Evolutionary conservation across 352 stramenopile species (phyloP).

Genomic region (Globisporangium barbulae): DNA sequence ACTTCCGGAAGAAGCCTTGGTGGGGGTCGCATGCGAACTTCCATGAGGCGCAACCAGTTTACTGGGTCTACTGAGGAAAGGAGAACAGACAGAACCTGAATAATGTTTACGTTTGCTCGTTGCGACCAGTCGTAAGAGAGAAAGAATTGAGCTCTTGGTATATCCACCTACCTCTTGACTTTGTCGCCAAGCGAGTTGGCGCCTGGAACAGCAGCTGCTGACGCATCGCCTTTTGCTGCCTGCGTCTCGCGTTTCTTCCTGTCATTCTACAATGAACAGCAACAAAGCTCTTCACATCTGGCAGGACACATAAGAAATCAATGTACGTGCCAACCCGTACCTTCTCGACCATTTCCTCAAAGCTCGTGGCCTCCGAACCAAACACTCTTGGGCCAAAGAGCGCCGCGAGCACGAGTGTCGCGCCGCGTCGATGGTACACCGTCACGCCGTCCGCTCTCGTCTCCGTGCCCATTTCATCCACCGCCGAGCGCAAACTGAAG

Average conservation of each 20-base stretch:
- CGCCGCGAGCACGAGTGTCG: conserved; percentile 61
- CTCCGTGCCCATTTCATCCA: conserved; percentile 78
- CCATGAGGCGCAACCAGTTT: not conserved
- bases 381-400: conserved; percentile 64
- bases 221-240: conserved; percentile 24
- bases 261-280: conserved; percentile 27
- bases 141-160: not conserved
- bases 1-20: not conserved
- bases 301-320: too few relatives aligned
- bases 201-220: conserved; percentile 8
- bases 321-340: conserved; percentile 3
- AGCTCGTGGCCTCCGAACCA: conserved; percentile 47
- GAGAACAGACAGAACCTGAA: conserved; percentile 1
- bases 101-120: not conserved
- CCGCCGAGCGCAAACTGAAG: conserved; percentile 67
- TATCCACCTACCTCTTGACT: conserved; percentile 6
- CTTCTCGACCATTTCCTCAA: conserved; percentile 87
- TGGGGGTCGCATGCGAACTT: not conserved
- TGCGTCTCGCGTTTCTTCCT: conserved; percentile 35
- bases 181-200: conserved; percentile 6
- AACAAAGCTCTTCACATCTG: not conserved
- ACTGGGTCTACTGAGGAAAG: not conserved
- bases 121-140: not conserved
- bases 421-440: conserved; percentile 82
- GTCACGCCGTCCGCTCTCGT: conserved; percentile 81